These are phyloP conservation scores for Globisporangium takayamanum DNA, from an alignment of 352 stramenopile species.

Conservation along the genomic window DNA sequence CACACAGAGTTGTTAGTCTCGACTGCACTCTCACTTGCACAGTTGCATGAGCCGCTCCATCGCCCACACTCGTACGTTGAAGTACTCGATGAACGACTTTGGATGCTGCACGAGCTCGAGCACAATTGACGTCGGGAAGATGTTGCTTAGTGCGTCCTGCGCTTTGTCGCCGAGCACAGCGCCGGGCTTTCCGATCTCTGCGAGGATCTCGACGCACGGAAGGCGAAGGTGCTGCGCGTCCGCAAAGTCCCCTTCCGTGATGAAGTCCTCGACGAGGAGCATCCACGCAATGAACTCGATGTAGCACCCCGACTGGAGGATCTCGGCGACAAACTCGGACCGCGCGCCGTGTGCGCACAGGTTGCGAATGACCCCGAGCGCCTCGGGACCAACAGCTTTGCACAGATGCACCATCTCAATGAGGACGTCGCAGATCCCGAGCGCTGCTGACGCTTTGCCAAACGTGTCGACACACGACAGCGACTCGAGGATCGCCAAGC, in stretches of 20 bases:
- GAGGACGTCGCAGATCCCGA: slow-evolving; percentile 72
- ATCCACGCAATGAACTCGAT: slow-evolving; percentile 80
- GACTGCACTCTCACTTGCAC: background rate
- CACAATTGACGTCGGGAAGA: slow-evolving; percentile 62
- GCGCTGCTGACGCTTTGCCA: slow-evolving; percentile 32
- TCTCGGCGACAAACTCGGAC: slow-evolving; percentile 43
- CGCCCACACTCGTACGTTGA: slow-evolving; percentile 26
- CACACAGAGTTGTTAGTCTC: no score
- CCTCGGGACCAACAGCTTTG: slow-evolving; percentile 41
- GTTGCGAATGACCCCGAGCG: slow-evolving; percentile 60
- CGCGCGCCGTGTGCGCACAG: slow-evolving; percentile 44
- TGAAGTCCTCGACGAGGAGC: slow-evolving; percentile 51
- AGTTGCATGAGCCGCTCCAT: background rate
- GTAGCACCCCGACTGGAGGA: slow-evolving; percentile 65
- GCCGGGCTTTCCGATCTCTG: slow-evolving; percentile 44
- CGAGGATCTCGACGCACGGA: slow-evolving; percentile 56
- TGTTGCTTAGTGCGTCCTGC: slow-evolving; percentile 45
- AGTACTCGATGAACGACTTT: slow-evolving; percentile 47
- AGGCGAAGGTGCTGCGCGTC: slow-evolving; percentile 46
- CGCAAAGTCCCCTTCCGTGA: slow-evolving; percentile 57
- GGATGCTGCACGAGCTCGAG: slow-evolving; percentile 48
- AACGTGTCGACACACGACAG: slow-evolving; percentile 57
- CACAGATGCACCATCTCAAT: slow-evolving; percentile 69
- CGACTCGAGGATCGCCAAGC: slow-evolving; percentile 44
- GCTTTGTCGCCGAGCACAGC: slow-evolving; percentile 44